Conservation (phyloP, 306 rosid genomes). For the Vigna radiata region DNA sequence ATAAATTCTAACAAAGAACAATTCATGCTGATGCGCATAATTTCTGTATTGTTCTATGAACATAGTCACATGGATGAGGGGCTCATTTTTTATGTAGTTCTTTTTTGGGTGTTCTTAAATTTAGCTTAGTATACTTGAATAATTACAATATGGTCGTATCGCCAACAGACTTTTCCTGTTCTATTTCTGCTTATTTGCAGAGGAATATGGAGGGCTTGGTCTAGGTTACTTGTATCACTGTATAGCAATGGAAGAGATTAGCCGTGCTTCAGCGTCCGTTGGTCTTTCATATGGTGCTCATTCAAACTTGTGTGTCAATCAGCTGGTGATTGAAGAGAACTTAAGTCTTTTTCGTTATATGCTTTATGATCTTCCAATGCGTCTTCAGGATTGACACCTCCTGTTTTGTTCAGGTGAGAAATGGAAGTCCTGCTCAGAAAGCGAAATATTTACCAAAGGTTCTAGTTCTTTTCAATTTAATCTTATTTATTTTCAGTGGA, state of each 20-base stretch:
- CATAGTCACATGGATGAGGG: constrained; percentile 3
- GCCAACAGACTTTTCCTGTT: constrained; percentile 31
- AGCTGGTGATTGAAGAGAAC: constrained; percentile 67
- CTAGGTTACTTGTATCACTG: constrained; percentile 96
- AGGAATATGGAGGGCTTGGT: constrained; percentile 98
- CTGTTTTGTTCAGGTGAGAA: constrained; percentile 72
- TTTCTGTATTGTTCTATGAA: constrained; percentile 4
- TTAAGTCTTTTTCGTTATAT: constrained; percentile 37
- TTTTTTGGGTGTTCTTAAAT: constrained; percentile 24
- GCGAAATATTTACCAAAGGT: constrained; percentile 93
- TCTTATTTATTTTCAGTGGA: constrained; percentile 25
- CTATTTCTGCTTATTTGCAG: constrained; percentile 56
- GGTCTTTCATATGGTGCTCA: constrained; percentile 97
- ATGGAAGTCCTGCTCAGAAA: constrained; percentile 80
- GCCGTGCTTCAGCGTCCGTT: constrained; percentile 98
- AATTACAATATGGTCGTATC: constrained; percentile 8
- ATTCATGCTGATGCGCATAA: constrained; percentile 19
- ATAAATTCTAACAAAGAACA: constrained; percentile 21
- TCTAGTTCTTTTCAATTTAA: constrained; percentile 41
- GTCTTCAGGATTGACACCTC: constrained; percentile 25
- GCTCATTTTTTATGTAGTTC: not conserved
- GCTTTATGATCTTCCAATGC: constrained; percentile 29
- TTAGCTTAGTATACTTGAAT: constrained; percentile 20
- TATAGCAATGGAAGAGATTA: constrained; percentile 95
- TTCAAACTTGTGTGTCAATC: constrained; percentile 93